Percentiles rank a stretch among this genome's conserved stretches.
Conservation (phyloP, 345 rosid genomes). For the Syzygium oleosum region DNA sequence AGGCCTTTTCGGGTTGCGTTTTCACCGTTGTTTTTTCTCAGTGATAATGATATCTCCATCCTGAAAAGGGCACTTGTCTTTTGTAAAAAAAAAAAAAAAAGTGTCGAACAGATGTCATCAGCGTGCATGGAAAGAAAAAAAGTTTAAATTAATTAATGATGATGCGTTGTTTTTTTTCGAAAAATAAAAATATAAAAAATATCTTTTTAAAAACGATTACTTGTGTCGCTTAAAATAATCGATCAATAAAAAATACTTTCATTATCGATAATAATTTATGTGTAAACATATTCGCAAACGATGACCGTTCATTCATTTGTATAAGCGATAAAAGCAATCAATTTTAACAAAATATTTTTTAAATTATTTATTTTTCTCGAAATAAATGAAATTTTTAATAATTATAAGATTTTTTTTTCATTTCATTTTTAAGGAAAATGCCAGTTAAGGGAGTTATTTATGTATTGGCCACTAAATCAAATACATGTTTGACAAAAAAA, state of each 20-base stretch:
- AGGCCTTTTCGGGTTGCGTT: conserved; percentile 27
- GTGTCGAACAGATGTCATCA: neutral
- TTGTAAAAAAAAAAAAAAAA: neutral
- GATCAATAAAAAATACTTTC: neutral
- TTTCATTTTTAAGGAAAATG: neutral
- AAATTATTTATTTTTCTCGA: fast-evolving
- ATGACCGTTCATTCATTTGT: neutral
- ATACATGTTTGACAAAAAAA: neutral
- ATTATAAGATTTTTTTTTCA: neutral
- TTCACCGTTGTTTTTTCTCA: neutral
- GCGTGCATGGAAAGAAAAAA: neutral
- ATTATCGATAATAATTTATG: neutral
- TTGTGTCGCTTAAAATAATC: neutral
- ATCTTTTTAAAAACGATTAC: neutral
- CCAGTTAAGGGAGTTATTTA: neutral
- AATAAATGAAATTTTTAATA: neutral
- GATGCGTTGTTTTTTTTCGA: fast-evolving
- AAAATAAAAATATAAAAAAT: neutral
- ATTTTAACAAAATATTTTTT: fast-evolving
- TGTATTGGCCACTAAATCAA: neutral
- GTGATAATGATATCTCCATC: neutral
- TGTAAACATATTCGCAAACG: neutral
- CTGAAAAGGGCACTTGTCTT: neutral
- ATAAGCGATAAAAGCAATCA: fast-evolving
- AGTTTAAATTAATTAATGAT: neutral